phyloP scores from a whole-genome alignment of 2,329 filamentous ascomycete species.

The Samsoniella hepiali region DNA sequence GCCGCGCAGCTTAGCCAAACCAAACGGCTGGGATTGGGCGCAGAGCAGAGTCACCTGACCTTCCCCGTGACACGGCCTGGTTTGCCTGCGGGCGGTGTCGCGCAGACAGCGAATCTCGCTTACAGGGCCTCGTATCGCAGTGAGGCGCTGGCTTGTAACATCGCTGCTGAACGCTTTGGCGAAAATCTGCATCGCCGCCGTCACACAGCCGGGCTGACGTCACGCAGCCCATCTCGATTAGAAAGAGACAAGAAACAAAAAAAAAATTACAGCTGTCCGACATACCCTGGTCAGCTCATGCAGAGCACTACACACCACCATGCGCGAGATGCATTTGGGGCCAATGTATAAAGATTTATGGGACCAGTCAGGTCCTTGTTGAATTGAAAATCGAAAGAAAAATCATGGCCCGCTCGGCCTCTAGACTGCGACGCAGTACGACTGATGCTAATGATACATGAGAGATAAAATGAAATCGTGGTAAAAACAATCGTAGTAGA shows the following conservation, averaged over 20 bases:
- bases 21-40: neutral
- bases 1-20: neutral
- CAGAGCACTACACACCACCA: neutral
- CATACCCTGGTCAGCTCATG: neutral
- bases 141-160: too few species aligned
- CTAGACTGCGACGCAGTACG: neutral
- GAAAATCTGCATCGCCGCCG: too few species aligned
- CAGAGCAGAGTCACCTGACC: neutral
- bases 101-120: neutral
- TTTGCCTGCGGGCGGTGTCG: neutral
- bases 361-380: neutral
- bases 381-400: neutral
- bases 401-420: neutral
- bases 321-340: neutral
- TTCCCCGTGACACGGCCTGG: neutral
- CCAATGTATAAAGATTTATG: neutral
- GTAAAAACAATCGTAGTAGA: neutral
- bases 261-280: neutral
- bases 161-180: too few species aligned
- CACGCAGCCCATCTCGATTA: too few species aligned
- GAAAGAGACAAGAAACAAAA: neutral
- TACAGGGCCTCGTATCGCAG: neutral
- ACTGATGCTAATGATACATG: conserved; percentile 5
- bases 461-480: neutral
- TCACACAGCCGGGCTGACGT: too few species aligned